Percentiles rank a stretch among this genome's conserved stretches.
Conservation (phyloP, 208 protist genomes). For the Leishmania turanica region DNA sequence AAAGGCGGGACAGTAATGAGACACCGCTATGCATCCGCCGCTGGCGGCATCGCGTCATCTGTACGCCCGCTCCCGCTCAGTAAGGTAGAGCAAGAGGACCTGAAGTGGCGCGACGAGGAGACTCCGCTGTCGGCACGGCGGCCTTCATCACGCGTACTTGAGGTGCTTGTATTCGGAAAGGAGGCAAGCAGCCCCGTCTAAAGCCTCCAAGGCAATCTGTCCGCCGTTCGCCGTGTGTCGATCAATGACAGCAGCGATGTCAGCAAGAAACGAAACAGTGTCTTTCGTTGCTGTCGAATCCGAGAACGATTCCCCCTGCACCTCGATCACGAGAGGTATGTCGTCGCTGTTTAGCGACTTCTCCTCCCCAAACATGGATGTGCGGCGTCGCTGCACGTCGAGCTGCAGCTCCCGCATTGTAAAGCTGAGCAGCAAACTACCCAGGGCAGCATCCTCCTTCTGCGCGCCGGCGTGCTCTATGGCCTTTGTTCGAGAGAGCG, state of each 20-base stretch:
- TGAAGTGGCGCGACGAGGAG: background rate
- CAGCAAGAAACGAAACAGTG: constrained; percentile 45
- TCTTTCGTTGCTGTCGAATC: constrained; percentile 21
- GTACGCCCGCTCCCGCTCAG: background rate
- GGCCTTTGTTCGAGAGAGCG: background rate
- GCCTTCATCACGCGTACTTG: constrained; percentile 38
- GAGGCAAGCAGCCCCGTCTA: constrained; percentile 55
- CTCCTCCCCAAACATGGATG: constrained; percentile 51
- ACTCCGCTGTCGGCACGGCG: background rate
- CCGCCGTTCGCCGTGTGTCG: constrained; percentile 36
- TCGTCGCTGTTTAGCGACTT: constrained; percentile 11
- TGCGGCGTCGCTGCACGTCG: constrained; percentile 50
- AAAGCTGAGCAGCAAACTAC: constrained; percentile 6
- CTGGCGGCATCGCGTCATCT: background rate
- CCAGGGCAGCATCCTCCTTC: background rate
- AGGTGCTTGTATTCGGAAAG: constrained; percentile 66
- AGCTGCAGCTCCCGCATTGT: constrained; percentile 58
- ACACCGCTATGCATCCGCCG: background rate
- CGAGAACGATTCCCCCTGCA: constrained; percentile 22
- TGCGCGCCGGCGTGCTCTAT: background rate
- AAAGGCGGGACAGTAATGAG: background rate
- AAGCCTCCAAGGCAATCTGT: constrained; percentile 45
- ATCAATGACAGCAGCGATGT: constrained; percentile 52
- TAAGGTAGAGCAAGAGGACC: background rate
- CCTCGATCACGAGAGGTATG: constrained; percentile 57